Conservation (phyloP, 2,329 filamentous ascomycete species). For the Paecilomyces sp. region DNA sequence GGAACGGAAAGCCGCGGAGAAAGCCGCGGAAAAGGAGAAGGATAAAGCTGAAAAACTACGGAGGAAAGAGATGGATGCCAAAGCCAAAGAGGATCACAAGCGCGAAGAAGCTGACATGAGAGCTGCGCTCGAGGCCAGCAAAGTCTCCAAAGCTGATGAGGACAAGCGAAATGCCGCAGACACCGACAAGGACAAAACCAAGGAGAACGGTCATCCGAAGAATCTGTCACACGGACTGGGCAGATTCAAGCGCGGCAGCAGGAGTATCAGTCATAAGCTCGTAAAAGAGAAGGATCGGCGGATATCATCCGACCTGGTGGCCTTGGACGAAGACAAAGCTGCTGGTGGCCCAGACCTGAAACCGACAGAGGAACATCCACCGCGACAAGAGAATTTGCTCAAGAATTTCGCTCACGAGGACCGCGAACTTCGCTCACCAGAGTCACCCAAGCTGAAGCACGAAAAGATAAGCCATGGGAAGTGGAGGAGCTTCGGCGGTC, state of each 20-base stretch:
- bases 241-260: conserved; percentile 64
- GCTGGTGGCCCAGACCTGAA: background rate
- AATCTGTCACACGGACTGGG: conserved; percentile 45
- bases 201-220: conserved; percentile 37
- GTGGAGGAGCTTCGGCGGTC: conserved; percentile 37
- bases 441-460: conserved; percentile 10
- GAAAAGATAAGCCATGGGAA: conserved; percentile 16
- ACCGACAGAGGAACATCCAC: background rate
- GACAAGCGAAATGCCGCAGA: conserved; percentile 26
- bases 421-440: background rate
- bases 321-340: conserved; percentile 4
- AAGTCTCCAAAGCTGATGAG: conserved; percentile 52
- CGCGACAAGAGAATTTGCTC: background rate
- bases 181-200: conserved; percentile 23
- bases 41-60: conserved; percentile 49
- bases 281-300: conserved; percentile 31
- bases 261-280: conserved; percentile 71
- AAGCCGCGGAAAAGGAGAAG: conserved; percentile 36
- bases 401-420: background rate
- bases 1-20: conserved; percentile 45
- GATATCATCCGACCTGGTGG: conserved; percentile 10
- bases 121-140: conserved; percentile 60
- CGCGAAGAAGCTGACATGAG: conserved; percentile 55
- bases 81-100: conserved; percentile 38
- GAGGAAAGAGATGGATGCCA: conserved; percentile 53